Evolutionary conservation across 768 basidiomycete genomes (phyloP), one percentile per base, ranked within the genome.

Genomic region (Collybia mongolica): DNA sequence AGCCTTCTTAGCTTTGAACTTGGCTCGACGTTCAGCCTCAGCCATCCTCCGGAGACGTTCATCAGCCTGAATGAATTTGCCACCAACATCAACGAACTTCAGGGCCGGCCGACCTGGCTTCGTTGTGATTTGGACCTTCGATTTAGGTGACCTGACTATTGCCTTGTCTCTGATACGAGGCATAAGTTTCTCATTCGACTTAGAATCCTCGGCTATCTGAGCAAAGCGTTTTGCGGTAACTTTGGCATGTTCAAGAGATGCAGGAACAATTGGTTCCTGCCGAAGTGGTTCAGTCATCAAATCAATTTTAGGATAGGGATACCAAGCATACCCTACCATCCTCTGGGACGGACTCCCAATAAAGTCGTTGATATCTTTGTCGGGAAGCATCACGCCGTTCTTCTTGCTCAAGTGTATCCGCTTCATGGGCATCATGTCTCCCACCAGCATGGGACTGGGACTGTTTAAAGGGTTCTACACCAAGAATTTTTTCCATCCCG

Each of bases 401-500:
- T 9, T 64, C 71, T 60, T 84, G 73, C 47, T 84, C 83, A 26
- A 84, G 74, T 28, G 68, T 63, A 60, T 92, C 90, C 0, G 86
- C 86, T 56, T 79, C 76, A 7, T 75, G 72, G 6, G 76, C 75
- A 54, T 88, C 79, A 18, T 72, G 70, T 40, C 82, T 68, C 18
- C 48, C 36, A 20, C 45, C 23, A 1, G 39, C 45, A 24, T 59
- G 48, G 18, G 60, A 56, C 38, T 41, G 44, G 7, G 26, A 28
- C 32, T 18, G 50, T 41, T 36, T 26, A 39, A 20, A 40, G 11
- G 37, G 19, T 44, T 65, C 68, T n/a, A 88, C 82, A 35, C 82
- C 86, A 23, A 97, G 73, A 4, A 90, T 65, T 36, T 69, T 68
- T 59, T 97, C 93, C 93, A 97, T 97, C 15, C 87, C 90, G 39